A percentile compares a stretch with the other conserved stretches of the same genome.
phyloP scores from a whole-genome alignment of 164 flowering plant genomes.

The Euptelea pleiosperma region DNA sequence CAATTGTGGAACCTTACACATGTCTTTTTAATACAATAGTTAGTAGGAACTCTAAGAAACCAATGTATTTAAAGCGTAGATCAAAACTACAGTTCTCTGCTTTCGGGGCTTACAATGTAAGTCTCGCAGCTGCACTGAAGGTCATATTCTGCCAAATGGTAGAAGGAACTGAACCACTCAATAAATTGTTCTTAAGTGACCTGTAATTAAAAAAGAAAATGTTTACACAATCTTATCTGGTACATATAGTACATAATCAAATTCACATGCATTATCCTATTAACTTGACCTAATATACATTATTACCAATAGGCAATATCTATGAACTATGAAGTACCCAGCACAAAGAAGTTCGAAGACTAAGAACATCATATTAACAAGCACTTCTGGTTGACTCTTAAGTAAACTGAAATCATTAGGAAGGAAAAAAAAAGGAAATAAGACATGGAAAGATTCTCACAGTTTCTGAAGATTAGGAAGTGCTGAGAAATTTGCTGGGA shows the following conservation, averaged over 20 bases:
- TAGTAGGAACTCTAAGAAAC: no score
- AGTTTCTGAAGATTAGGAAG: constrained; percentile 62
- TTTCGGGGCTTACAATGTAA: constrained; percentile 59
- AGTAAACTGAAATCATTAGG: background rate
- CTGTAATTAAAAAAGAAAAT: constrained; percentile 35
- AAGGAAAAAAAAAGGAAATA: background rate
- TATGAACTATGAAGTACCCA: no score
- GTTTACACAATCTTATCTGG: no score
- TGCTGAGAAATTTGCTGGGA: constrained; percentile 53
- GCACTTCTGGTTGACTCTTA: background rate
- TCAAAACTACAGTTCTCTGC: no score
- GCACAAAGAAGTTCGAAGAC: no score
- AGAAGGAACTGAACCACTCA: constrained; percentile 65
- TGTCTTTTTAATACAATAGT: no score
- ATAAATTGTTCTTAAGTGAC: constrained; percentile 56
- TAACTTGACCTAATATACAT: no score
- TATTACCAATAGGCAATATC: no score
- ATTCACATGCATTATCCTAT: no score
- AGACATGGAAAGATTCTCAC: constrained; percentile 37
- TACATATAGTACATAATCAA: no score
- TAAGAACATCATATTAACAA: no score
- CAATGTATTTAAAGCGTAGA: no score
- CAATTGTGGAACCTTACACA: background rate
- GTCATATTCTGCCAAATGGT: constrained; percentile 55
- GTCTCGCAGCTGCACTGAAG: constrained; percentile 29